Percentiles rank a stretch among this genome's conserved stretches.
phyloP scores from a whole-genome alignment of 495 filamentous ascomycete species.

The Penicillium alfredii region DNA sequence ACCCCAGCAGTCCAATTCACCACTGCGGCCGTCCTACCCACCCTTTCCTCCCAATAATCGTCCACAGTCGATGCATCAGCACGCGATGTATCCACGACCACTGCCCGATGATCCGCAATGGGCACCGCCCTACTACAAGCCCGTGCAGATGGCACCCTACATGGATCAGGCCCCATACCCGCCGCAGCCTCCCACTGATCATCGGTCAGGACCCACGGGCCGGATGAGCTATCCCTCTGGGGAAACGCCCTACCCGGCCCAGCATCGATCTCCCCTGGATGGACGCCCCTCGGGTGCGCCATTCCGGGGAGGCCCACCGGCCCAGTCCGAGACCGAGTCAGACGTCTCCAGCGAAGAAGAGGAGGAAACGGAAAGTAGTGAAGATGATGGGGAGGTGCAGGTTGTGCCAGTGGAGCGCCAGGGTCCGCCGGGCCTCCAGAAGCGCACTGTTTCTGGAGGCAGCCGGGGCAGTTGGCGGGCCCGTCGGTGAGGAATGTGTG shows the following conservation, averaged over 20 bases:
- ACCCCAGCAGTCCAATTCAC: slow-evolving; percentile 28
- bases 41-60: slow-evolving; percentile 25
- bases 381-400: slow-evolving; percentile 31
- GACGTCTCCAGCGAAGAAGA: slow-evolving; percentile 18
- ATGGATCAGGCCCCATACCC: slow-evolving; percentile 26
- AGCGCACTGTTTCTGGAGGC: slow-evolving; percentile 15
- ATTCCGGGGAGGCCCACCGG: slow-evolving; percentile 11
- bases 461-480: slow-evolving; percentile 20
- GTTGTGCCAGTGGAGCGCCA: slow-evolving; percentile 32
- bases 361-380: slow-evolving; percentile 20
- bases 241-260: slow-evolving; percentile 12
- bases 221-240: slow-evolving; percentile 19
- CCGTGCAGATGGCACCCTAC: slow-evolving; percentile 27
- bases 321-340: slow-evolving; percentile 15
- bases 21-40: slow-evolving; percentile 29
- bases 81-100: slow-evolving; percentile 25
- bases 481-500: slow-evolving; percentile 15
- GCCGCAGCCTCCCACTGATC: slow-evolving; percentile 28
- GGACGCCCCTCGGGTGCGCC: slow-evolving; percentile 6
- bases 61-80: slow-evolving; percentile 24
- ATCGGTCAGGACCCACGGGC: slow-evolving; percentile 21
- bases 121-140: slow-evolving; percentile 38
- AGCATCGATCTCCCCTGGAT: slow-evolving; percentile 8
- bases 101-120: slow-evolving; percentile 44
- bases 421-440: slow-evolving; percentile 16